Evolutionary conservation across 345 rosid genomes (phyloP), one percentile per base, ranked within the genome.

Genomic region (Salix koriyanagi): DNA sequence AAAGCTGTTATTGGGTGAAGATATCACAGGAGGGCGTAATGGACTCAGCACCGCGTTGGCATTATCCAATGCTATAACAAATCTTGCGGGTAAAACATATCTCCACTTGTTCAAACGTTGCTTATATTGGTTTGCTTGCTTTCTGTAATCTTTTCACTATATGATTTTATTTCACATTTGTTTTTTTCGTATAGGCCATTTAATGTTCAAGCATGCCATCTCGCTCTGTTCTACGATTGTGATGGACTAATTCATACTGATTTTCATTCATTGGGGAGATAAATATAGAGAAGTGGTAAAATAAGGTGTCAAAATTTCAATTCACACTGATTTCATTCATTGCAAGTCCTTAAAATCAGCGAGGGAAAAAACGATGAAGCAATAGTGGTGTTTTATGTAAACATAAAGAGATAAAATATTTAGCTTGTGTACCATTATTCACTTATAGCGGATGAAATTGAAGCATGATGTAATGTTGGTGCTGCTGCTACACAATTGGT

Each of bases 1-100:
- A 4, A 91, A 89, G 85, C 85, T 95, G n/a, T 78, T 95, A 42
- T 75, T 95, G 32, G 99, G 99, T 0, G 97, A 91, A 75, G 97
- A 95, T 85, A 71, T 88, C 73, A 89, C 96, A 0, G 99, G 99
- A 7, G 99, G 99, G 44, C 72, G 85, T 67, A 76, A 87, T 8
- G 97, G 99, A 30, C 81, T 92, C 61, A 84, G 79, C 80, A 72
- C 90, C 7, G 97, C 99, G 70, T 84, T 90, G 75, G 94, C 97
- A 67, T 83, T 95, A 82, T 95, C 99, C 34, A 95, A 95, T 81
- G 97, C 93, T 50, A 86, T 95, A 75, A 81, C 92, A 56, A 90
- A 83, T 89, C 97, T 95, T 67, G 96, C 99, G 69, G 96, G 99
- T 95, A 80, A 37, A 2, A 9, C 66, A 42, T 73, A 11, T 74